A percentile compares a stretch with the other conserved stretches of the same genome.
phyloP scores from a whole-genome alignment of 2,329 filamentous ascomycete genomes.

The Cercospora sesami region DNA sequence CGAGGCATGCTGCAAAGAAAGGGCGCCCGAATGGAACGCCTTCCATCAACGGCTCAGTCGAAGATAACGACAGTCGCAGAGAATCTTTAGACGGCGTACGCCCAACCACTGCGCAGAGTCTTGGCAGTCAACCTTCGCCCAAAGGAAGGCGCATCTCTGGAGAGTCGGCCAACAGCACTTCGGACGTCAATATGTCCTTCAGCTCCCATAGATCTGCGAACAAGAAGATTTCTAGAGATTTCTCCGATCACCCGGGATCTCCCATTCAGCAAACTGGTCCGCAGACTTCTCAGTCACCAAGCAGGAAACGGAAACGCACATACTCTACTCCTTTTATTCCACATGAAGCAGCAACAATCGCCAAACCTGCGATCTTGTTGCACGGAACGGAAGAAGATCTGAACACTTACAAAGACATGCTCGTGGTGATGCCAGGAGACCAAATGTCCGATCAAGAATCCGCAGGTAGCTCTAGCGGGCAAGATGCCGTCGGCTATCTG shows the following conservation, averaged over 20 bases:
- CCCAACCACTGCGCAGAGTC: conserved; percentile 30
- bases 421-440: conserved; percentile 19
- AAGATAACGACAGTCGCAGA: conserved; percentile 29
- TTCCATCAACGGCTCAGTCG: conserved; percentile 32
- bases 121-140: conserved; percentile 29
- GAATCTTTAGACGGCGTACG: conserved; percentile 30
- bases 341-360: conserved; percentile 1
- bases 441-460: conserved; percentile 21
- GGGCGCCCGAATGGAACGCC: conserved; percentile 22
- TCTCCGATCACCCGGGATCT: conserved; percentile 12
- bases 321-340: conserved; percentile 19
- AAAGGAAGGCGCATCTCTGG: conserved; percentile 26
- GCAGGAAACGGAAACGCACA: conserved; percentile 35
- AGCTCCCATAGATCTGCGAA: conserved; percentile 15
- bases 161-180: conserved; percentile 20
- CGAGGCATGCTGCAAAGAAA: conserved; percentile 37
- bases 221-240: neutral
- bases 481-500: conserved; percentile 16
- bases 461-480: conserved; percentile 28
- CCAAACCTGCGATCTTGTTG: neutral
- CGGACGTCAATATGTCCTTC: conserved; percentile 21
- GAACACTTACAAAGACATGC: conserved; percentile 2
- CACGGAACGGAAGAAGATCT: conserved; percentile 3
- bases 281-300: conserved; percentile 23
- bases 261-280: neutral